A percentile compares a stretch with the other conserved stretches of the same genome.
phyloP scores from a whole-genome alignment of 1,284 basidiomycete genomes.

The Gymnopus androsaceus region DNA sequence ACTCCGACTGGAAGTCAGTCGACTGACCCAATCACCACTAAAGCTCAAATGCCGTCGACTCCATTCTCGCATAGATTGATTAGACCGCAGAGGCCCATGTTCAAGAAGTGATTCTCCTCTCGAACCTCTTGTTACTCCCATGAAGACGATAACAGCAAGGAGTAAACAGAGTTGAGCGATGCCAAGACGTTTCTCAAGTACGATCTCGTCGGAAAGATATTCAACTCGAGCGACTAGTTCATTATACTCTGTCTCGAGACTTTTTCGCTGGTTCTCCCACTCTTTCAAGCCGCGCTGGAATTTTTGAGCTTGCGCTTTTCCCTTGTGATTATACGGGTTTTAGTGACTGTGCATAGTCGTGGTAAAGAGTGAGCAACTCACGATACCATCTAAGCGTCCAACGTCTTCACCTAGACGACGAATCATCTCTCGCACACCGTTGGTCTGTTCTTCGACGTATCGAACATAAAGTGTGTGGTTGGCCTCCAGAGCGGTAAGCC shows the following conservation, averaged over 20 bases:
- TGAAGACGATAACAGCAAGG: conserved; percentile 78
- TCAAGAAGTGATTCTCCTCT: conserved; percentile 42
- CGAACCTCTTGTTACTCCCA: conserved; percentile 81
- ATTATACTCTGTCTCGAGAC: conserved; percentile 69
- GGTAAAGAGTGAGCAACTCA: conserved; percentile 42
- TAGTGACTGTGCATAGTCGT: neutral
- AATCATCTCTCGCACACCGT: conserved; percentile 76
- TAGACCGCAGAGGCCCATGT: conserved; percentile 27
- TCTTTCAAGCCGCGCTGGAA: conserved; percentile 68
- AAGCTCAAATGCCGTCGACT: conserved; percentile 56
- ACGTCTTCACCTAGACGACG: conserved; percentile 82
- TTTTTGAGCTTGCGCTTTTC: conserved; percentile 64
- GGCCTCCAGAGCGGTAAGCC: conserved; percentile 81
- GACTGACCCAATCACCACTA: conserved; percentile 52
- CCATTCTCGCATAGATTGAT: conserved; percentile 50
- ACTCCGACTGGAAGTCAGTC: conserved; percentile 38
- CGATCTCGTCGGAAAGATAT: conserved; percentile 77
- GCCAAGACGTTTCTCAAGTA: conserved; percentile 81
- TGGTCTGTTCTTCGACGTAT: conserved; percentile 91
- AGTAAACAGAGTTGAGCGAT: conserved; percentile 82
- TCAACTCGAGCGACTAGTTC: conserved; percentile 69
- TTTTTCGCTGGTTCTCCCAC: conserved; percentile 68
- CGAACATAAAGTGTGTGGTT: conserved; percentile 87
- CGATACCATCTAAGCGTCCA: conserved; percentile 73
- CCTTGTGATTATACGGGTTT: conserved; percentile 46